These are phyloP conservation scores for Ceratobasidium sp. DNA, from an alignment of 1,284 basidiomycete species.

Conservation along the genomic window DNA sequence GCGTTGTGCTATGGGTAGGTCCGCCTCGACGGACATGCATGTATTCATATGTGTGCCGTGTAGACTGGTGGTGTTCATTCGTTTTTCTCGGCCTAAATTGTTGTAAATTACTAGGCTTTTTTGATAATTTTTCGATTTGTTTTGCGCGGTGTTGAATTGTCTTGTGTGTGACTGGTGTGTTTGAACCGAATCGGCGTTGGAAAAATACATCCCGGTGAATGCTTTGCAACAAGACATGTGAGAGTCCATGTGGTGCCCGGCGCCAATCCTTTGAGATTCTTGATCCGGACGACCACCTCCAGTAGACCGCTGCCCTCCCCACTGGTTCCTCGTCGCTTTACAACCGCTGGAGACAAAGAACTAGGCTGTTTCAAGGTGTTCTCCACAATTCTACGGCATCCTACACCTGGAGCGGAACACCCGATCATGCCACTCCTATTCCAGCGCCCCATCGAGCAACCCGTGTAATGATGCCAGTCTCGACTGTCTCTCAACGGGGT, in stretches of 20 bases:
- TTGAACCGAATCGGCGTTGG: neutral
- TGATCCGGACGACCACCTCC: no score
- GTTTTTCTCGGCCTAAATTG: conserved; percentile 20
- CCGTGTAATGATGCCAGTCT: no score
- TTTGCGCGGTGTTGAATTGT: conserved; percentile 18
- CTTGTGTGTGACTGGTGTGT: neutral
- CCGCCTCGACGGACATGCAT: conserved; percentile 36
- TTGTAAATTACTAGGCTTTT: conserved; percentile 32
- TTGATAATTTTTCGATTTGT: conserved; percentile 21
- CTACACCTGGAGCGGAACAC: no score
- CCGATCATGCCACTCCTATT: no score
- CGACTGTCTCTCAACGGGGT: no score
- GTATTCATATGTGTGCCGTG: neutral
- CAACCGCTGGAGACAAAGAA: no score
- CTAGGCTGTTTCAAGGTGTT: no score
- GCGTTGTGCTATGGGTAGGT: conserved; percentile 22
- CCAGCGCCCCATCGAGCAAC: no score
- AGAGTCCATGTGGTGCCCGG: neutral
- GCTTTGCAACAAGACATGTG: neutral
- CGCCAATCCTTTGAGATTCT: no score
- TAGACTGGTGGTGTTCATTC: conserved; percentile 5
- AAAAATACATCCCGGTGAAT: neutral
- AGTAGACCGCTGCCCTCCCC: no score
- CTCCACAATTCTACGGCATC: no score
- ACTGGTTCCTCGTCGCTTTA: no score